A percentile compares a stretch with the other conserved stretches of the same genome.
phyloP scores from a whole-genome alignment of 2,329 filamentous ascomycete species.

The Colletotrichum gigasporum region DNA sequence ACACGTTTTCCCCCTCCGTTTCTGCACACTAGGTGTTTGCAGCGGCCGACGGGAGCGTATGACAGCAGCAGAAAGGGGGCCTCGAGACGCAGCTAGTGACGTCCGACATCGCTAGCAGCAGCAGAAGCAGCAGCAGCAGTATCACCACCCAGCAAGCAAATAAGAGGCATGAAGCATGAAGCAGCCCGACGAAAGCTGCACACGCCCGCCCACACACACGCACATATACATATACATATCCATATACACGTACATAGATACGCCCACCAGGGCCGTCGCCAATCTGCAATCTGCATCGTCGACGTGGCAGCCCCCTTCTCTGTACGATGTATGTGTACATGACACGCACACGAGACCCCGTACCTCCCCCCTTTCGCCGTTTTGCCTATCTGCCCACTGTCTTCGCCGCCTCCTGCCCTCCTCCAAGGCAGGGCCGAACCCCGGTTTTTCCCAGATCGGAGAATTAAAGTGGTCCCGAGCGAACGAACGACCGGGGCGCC shows the following conservation, averaged over 20 bases:
- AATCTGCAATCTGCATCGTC: constrained; percentile 28
- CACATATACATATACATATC: not conserved
- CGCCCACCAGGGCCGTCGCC: constrained; percentile 14
- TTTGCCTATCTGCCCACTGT: not conserved
- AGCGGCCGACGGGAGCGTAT: not conserved
- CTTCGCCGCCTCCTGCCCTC: not conserved
- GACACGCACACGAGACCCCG: not conserved
- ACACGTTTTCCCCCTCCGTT: no score
- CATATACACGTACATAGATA: not conserved
- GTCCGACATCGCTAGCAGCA: constrained; percentile 28
- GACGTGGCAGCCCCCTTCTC: constrained; percentile 26
- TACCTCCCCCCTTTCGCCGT: not conserved
- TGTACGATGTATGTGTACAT: constrained; percentile 17
- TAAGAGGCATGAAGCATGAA: not conserved
- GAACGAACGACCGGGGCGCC: constrained; percentile 27
- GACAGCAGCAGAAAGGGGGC: not conserved
- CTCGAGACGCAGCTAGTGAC: constrained; percentile 24
- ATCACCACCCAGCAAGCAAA: not conserved
- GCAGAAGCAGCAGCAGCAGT: not conserved
- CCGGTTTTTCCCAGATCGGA: constrained; percentile 28
- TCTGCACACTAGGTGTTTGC: not conserved
- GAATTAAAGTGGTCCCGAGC: constrained; percentile 27
- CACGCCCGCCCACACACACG: constrained; percentile 13
- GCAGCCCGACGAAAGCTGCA: constrained; percentile 1
- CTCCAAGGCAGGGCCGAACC: not conserved